Evolutionary conservation across 371 early-diverging fungal genomes (phyloP).

Genomic region (Apophysomyces sp.): DNA sequence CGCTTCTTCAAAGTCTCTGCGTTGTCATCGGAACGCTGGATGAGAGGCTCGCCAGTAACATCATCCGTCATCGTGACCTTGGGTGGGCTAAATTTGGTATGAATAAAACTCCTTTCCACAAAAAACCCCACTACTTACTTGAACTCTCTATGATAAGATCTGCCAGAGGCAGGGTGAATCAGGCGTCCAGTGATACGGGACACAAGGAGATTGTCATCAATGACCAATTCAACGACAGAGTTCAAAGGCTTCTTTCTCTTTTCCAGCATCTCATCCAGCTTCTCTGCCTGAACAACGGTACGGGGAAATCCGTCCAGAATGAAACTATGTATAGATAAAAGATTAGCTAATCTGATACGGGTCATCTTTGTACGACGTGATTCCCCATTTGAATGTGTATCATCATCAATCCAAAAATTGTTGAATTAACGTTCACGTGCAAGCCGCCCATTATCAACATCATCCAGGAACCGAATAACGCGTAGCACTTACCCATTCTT

Average conservation of each 20-base stretch:
- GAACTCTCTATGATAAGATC: constrained; percentile 96
- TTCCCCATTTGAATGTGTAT: neutral
- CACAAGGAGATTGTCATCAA: constrained; percentile 93
- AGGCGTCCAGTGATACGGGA: constrained; percentile 95
- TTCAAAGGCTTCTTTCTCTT: constrained; percentile 80
- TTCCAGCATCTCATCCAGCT: constrained; percentile 95
- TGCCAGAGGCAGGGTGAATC: constrained; percentile 94
- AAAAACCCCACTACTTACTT: constrained; percentile 38
- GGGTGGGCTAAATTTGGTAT: constrained; percentile 71
- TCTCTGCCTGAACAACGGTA: constrained; percentile 97
- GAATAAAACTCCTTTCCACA: neutral
- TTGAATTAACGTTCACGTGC: constrained; percentile 1
- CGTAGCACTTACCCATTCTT: constrained; percentile 72
- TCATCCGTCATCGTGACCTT: constrained; percentile 92
- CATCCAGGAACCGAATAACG: neutral
- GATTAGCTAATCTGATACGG: constrained; percentile 4
- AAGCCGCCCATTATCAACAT: neutral
- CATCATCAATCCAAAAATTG: neutral
- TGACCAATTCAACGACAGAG: constrained; percentile 90
- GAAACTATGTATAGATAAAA: constrained; percentile 58
- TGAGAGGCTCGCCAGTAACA: constrained; percentile 95
- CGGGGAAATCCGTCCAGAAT: constrained; percentile 99
- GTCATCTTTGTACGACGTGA: neutral
- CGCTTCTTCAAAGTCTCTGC: constrained; percentile 93
- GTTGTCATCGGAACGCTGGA: constrained; percentile 98